Evolutionary conservation across 257 asterid genomes (phyloP).

Genomic region (Petunia axillaris): DNA sequence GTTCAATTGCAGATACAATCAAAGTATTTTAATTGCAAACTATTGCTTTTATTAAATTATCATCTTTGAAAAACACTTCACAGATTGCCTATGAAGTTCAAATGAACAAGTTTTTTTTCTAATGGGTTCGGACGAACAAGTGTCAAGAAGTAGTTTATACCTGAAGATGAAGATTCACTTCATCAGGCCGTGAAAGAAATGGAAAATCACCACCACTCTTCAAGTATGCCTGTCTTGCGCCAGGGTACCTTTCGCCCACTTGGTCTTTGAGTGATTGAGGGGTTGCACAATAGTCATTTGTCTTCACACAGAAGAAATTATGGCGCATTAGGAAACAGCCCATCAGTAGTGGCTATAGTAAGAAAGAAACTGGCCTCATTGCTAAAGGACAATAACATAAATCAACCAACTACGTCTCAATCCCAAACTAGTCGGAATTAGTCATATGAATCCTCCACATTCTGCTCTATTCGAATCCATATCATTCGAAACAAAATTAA

Average conservation of each 20-base stretch:
- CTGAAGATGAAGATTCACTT: slow-evolving; percentile 99
- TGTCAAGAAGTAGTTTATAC: slow-evolving; percentile 33
- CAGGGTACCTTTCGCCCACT: slow-evolving; percentile 88
- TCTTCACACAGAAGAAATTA: slow-evolving; percentile 54
- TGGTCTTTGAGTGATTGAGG: slow-evolving; percentile 88
- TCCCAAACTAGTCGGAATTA: background rate
- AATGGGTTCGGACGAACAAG: slow-evolving; percentile 17
- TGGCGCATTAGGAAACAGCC: background rate
- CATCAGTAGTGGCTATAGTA: background rate
- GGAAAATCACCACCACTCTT: slow-evolving; percentile 96
- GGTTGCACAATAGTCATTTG: slow-evolving; percentile 85
- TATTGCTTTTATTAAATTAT: background rate
- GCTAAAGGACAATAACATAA: slow-evolving; percentile 3
- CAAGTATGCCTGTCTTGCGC: slow-evolving; percentile 84
- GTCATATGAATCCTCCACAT: background rate
- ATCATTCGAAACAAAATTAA: background rate
- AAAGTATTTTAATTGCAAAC: background rate
- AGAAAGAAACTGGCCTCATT: background rate
- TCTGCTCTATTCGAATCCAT: background rate
- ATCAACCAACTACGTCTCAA: background rate
- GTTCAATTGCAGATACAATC: slow-evolving; percentile 32
- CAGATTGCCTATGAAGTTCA: background rate
- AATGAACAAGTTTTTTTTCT: too few species aligned
- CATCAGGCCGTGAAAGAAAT: slow-evolving; percentile 93
- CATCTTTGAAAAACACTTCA: background rate